Base-by-base conservation (phyloP, 2,329 filamentous ascomycete species). In the Ambrosiella cleistominuta region DNA sequence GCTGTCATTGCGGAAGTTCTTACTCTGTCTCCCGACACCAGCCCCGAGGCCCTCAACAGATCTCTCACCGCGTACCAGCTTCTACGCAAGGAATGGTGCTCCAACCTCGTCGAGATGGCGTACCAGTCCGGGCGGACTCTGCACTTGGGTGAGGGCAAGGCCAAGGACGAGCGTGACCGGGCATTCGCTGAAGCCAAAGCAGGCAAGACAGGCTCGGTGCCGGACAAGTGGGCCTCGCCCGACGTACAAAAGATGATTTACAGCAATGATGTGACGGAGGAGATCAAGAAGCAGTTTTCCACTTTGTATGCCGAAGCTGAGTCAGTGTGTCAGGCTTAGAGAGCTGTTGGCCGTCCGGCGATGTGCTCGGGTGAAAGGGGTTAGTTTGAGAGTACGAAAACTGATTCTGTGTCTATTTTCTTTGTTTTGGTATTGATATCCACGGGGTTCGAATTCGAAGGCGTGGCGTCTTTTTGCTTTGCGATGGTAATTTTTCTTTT, bases 191-290 rank as follows among this genome's bases (percentile, higher is more conserved):
- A 75, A 57, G 71, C 77, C 61, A 73, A 71, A 63, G 71, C 64
- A 66, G 75, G 74, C 65, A 73, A 69, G 62, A 70, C 63, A 66
- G 73, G 68, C 61, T 74, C 70, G 58, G 77, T 77, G 61, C 80
- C 80, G 1, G 82, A 85, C 69, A 85, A 83, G 70, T 85, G 82
- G 82, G 80, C 80, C 2, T 83, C 82, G 67, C 80, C 81, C 8
- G 81, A 85, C 64, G 79, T 85, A 47, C 82, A 85, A 68, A 74
- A 76, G 67, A 77, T 78, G 74, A 78, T 85, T 61, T 85, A 85
- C 67, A 75, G 76, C 9, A 74, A 81, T 64, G 81, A 85, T 67
- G 82, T 80, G 64, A 72, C 78, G 54, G 68, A 72, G 64, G 75
- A 79, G 59, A 74, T 79, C 0, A 67, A 69, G 56, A 74, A 77